Evolutionary conservation across 225 moss, liverwort and hornwort species (phyloP).

Genomic region (Bryum argenteum): DNA sequence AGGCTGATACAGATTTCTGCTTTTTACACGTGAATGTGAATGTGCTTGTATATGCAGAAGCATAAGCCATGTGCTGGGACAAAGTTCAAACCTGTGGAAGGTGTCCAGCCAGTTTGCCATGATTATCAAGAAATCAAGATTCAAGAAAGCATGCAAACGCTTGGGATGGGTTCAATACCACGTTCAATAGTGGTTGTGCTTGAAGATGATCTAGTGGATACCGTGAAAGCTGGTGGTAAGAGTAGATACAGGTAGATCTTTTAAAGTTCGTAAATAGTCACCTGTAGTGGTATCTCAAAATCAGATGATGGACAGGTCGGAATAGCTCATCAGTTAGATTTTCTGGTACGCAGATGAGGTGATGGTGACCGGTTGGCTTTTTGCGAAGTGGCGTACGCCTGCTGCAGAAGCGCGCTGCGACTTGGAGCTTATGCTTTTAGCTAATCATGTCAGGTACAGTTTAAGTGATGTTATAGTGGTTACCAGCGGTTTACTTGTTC

Average conservation of each 20-base stretch:
- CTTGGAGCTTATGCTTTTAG: slow-evolving; percentile 74
- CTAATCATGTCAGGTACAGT: slow-evolving; percentile 77
- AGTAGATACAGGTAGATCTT: background rate
- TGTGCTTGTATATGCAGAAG: slow-evolving; percentile 56
- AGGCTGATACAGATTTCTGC: background rate
- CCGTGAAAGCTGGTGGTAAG: slow-evolving; percentile 91
- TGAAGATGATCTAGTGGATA: slow-evolving; percentile 92
- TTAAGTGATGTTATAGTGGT: slow-evolving; percentile 20
- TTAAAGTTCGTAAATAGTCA: slow-evolving; percentile 6
- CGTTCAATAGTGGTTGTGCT: slow-evolving; percentile 88
- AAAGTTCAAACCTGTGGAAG: slow-evolving; percentile 74
- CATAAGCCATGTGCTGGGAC: slow-evolving; percentile 65
- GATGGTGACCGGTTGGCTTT: slow-evolving; percentile 83
- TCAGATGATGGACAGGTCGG: background rate
- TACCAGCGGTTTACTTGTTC: slow-evolving; percentile 5
- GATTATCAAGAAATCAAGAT: slow-evolving; percentile 97
- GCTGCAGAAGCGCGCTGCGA: slow-evolving; percentile 86
- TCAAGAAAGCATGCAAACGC: slow-evolving; percentile 91
- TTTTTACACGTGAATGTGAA: slow-evolving; percentile 10
- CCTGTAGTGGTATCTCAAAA: slow-evolving; percentile 14
- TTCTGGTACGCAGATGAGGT: slow-evolving; percentile 67
- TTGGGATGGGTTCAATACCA: slow-evolving; percentile 87
- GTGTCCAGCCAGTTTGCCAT: slow-evolving; percentile 57
- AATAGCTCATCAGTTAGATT: slow-evolving; percentile 10
- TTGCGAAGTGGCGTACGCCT: slow-evolving; percentile 79